phyloP scores from a whole-genome alignment of 176 grass and related monocot genomes.

The Tuctoria greenei region DNA sequence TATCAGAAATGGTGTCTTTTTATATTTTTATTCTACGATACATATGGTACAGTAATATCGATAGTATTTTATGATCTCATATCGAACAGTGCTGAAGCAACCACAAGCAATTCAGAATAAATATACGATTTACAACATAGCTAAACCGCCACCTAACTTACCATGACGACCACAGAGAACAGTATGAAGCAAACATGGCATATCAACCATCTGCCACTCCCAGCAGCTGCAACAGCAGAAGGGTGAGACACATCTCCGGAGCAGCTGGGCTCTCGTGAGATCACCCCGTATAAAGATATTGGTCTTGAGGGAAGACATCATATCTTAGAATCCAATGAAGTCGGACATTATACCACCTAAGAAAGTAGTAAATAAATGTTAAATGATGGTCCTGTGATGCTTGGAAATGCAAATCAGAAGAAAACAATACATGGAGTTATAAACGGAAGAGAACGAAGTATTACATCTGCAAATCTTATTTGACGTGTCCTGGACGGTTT shows the following conservation, averaged over 20 bases:
- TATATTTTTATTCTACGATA: conserved; percentile 35
- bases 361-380: conserved; percentile 31
- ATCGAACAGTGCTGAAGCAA: conserved; percentile 43
- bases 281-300: conserved; percentile 6
- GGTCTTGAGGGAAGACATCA: conserved; percentile 30
- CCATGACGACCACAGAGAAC: conserved; percentile 20
- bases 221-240: conserved; percentile 9
- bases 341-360: conserved; percentile 58
- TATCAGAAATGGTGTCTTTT: conserved; percentile 9
- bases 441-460: conserved; percentile 3
- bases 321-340: conserved; percentile 53
- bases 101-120: conserved; percentile 27
- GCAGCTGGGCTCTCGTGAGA: not conserved
- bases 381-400: not conserved
- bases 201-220: not conserved
- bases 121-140: conserved; percentile 40
- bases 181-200: conserved; percentile 6
- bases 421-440: conserved; percentile 14
- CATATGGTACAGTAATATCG: conserved; percentile 36
- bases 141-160: conserved; percentile 29
- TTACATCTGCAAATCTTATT: conserved; percentile 88
- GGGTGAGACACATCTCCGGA: not conserved
- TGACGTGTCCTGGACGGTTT: conserved; percentile 52
- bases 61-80: conserved; percentile 33
- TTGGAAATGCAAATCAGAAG: not conserved